These are phyloP conservation scores for Penicillium cosmopolitanum DNA, from an alignment of 495 filamentous ascomycete genomes.

Conservation along the genomic window DNA sequence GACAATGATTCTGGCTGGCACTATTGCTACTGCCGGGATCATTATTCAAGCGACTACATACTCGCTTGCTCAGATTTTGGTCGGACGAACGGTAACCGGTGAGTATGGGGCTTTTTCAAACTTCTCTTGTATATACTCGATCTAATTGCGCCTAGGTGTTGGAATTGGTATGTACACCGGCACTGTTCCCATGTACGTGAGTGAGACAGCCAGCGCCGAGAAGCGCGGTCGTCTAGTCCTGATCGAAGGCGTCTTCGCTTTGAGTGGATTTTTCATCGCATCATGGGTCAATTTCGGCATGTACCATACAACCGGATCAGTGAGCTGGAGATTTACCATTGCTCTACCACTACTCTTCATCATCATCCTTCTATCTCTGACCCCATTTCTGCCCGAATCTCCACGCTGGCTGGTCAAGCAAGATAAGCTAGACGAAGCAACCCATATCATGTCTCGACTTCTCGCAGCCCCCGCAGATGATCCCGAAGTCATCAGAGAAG, in stretches of 20 bases:
- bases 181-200: slow-evolving; percentile 15
- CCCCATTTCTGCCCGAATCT: slow-evolving; percentile 29
- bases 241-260: slow-evolving; percentile 7
- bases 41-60: slow-evolving; percentile 21
- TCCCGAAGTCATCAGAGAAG: slow-evolving; percentile 52
- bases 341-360: slow-evolving; percentile 52
- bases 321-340: slow-evolving; percentile 51
- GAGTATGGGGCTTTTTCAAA: neutral
- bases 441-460: slow-evolving; percentile 41
- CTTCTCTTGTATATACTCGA: neutral
- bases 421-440: slow-evolving; percentile 7
- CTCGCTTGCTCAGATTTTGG: slow-evolving; percentile 14
- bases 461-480: slow-evolving; percentile 25
- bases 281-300: slow-evolving; percentile 45
- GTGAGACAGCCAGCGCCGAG: slow-evolving; percentile 6
- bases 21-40: slow-evolving; percentile 14
- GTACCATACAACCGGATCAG: slow-evolving; percentile 40
- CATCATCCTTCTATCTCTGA: slow-evolving; percentile 20
- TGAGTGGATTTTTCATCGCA: slow-evolving; percentile 24
- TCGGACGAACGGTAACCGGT: slow-evolving; percentile 22
- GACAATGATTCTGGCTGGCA: slow-evolving; percentile 15
- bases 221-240: slow-evolving; percentile 11
- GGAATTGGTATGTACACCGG: slow-evolving; percentile 14
- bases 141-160: neutral
- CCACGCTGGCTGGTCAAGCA: slow-evolving; percentile 32